These are phyloP conservation scores for Hemisphaericaspora xylanilytica DNA, from an alignment of 1,139 yeast species.

Conservation along the genomic window DNA sequence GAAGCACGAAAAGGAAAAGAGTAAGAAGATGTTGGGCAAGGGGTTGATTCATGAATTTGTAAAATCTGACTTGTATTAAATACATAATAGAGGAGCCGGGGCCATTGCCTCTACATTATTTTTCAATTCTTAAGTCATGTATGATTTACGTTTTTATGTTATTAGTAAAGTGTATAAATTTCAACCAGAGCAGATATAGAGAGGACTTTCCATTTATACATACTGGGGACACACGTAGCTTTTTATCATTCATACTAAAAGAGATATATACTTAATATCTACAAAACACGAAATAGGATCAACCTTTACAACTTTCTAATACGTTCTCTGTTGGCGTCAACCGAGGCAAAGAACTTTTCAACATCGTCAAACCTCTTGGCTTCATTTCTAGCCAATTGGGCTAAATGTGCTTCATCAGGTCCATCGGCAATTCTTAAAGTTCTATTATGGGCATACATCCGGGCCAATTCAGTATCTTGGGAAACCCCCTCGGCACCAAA, in stretches of 20 bases:
- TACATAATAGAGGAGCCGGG: too few relatives aligned
- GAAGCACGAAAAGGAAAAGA: slow-evolving; percentile 44
- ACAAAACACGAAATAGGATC: too few relatives aligned
- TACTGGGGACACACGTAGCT: too few relatives aligned
- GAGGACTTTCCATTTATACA: neutral
- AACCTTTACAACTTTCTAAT: slow-evolving; percentile 30
- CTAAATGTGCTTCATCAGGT: slow-evolving; percentile 71
- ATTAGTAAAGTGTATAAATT: too few relatives aligned
- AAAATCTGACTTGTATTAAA: slow-evolving; percentile 52
- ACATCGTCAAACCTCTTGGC: slow-evolving; percentile 32
- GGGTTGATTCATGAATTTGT: slow-evolving; percentile 61
- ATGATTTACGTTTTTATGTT: too few relatives aligned
- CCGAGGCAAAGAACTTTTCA: slow-evolving; percentile 32
- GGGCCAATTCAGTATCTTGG: slow-evolving; percentile 62
- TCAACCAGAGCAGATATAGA: neutral
- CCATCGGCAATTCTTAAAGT: slow-evolving; percentile 72
- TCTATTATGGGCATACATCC: slow-evolving; percentile 55
- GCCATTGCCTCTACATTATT: too few relatives aligned
- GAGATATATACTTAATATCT: too few relatives aligned
- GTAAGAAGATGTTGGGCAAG: slow-evolving; percentile 47
- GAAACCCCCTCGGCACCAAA: slow-evolving; percentile 70
- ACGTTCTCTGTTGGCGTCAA: slow-evolving; percentile 20
- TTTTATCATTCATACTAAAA: neutral
- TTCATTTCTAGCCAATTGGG: slow-evolving; percentile 55
- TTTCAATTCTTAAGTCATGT: slow-evolving; percentile 5